Evolutionary conservation across 306 rosid genomes (phyloP).

Genomic region (Luffa aegyptiaca): DNA sequence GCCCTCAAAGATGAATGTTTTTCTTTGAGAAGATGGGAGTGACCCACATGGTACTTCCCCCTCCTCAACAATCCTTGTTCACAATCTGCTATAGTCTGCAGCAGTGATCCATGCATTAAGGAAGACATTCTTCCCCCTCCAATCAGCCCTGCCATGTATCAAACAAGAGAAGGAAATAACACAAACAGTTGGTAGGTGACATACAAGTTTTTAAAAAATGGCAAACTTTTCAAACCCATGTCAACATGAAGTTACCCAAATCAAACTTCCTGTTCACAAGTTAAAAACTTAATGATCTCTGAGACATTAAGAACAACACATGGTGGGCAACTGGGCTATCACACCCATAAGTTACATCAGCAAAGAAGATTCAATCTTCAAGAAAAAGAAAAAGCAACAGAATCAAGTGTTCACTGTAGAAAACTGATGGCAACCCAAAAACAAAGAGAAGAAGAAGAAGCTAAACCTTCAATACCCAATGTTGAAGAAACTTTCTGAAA

Average conservation of each 20-base stretch:
- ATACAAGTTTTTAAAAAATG: not conserved
- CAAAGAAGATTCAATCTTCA: not conserved
- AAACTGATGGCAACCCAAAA: not conserved
- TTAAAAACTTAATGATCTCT: not conserved
- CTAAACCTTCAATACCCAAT: conserved; percentile 22
- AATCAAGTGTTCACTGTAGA: not conserved
- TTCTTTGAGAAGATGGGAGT: conserved; percentile 6
- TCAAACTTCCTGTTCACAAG: not conserved
- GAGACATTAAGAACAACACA: not conserved
- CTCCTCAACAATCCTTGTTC: conserved; percentile 16
- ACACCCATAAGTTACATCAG: not conserved
- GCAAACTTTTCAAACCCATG: not conserved
- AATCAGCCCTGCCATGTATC: not conserved
- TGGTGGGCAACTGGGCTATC: not conserved
- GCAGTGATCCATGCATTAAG: conserved; percentile 44
- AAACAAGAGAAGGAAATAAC: not conserved
- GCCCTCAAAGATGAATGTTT: not conserved
- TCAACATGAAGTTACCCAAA: not conserved
- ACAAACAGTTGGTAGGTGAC: not conserved
- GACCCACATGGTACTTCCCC: conserved; percentile 24
- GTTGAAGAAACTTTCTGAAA: conserved; percentile 2
- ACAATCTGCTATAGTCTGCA: conserved; percentile 33
- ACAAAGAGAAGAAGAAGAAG: not conserved
- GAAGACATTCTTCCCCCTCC: conserved; percentile 33
- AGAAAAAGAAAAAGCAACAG: not conserved